These are phyloP conservation scores for Saccharomyces hybrid DNA, from an alignment of 1,139 yeast species.

Conservation along the genomic window DNA sequence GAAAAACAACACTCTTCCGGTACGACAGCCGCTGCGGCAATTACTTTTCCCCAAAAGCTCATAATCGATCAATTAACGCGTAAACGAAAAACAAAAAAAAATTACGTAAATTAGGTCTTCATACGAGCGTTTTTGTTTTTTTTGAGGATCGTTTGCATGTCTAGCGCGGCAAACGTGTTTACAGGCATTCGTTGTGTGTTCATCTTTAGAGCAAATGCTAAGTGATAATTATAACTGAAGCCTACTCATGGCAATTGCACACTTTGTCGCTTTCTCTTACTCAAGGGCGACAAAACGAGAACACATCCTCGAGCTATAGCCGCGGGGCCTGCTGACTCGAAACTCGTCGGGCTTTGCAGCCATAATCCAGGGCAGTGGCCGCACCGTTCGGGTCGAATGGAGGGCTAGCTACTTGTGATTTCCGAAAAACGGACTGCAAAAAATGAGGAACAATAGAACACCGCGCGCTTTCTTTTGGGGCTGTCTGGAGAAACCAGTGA, in stretches of 20 bases:
- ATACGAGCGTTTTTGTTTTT: neutral
- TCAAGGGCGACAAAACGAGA: neutral
- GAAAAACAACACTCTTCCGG: neutral
- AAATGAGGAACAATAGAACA: neutral
- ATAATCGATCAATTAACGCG: neutral
- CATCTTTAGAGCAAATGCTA: neutral
- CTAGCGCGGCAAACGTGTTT: neutral
- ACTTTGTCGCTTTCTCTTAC: neutral
- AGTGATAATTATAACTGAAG: neutral
- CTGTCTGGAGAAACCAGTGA: neutral
- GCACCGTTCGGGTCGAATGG: neutral
- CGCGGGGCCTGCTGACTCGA: neutral
- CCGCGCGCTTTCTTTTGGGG: constrained; percentile 1
- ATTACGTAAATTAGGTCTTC: neutral
- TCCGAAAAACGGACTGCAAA: neutral
- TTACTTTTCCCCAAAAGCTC: neutral
- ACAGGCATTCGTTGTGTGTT: neutral
- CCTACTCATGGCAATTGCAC: neutral
- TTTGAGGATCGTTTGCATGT: neutral
- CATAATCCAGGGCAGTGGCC: neutral
- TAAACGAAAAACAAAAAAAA: neutral
- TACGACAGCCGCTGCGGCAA: constrained; percentile 1
- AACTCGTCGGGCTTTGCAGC: neutral
- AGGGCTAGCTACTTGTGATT: neutral
- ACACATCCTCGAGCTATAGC: neutral